These are phyloP conservation scores for Aspergillus ellipticus DNA, from an alignment of 495 filamentous ascomycete species.

Conservation along the genomic window DNA sequence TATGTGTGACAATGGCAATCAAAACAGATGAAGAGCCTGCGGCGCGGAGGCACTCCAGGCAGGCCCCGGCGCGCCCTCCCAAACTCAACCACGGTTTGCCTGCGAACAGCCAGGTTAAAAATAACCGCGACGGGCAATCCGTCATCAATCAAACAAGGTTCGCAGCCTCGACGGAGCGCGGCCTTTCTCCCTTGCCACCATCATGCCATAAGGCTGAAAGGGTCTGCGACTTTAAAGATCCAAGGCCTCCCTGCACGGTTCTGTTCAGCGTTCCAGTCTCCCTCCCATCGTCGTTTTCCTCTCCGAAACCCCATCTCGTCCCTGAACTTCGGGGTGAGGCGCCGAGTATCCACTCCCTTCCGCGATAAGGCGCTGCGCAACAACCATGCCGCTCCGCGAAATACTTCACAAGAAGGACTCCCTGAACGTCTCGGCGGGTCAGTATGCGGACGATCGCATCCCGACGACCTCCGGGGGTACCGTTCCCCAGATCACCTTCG, in stretches of 20 bases:
- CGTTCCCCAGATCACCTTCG: slow-evolving; percentile 74
- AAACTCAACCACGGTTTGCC: background rate
- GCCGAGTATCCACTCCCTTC: slow-evolving; percentile 5
- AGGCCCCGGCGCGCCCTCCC: too few species aligned
- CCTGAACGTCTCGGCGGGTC: slow-evolving; percentile 29
- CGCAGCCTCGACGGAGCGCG: background rate
- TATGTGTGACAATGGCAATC: background rate
- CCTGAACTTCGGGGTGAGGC: background rate
- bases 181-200: background rate
- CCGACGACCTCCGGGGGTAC: slow-evolving; percentile 12
- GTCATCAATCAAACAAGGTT: background rate
- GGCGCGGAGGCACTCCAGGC: background rate
- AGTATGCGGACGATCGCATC: slow-evolving; percentile 6
- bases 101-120: background rate
- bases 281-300: background rate
- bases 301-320: background rate
- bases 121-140: background rate
- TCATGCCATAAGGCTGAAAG: background rate
- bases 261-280: background rate
- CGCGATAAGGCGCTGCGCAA: slow-evolving; percentile 19
- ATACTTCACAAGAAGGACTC: slow-evolving; percentile 72
- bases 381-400: slow-evolving; percentile 65
- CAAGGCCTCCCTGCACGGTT: too few species aligned
- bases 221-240: background rate
- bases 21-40: background rate